Base-by-base conservation (phyloP, 345 rosid species). In the Firmiana major region DNA sequence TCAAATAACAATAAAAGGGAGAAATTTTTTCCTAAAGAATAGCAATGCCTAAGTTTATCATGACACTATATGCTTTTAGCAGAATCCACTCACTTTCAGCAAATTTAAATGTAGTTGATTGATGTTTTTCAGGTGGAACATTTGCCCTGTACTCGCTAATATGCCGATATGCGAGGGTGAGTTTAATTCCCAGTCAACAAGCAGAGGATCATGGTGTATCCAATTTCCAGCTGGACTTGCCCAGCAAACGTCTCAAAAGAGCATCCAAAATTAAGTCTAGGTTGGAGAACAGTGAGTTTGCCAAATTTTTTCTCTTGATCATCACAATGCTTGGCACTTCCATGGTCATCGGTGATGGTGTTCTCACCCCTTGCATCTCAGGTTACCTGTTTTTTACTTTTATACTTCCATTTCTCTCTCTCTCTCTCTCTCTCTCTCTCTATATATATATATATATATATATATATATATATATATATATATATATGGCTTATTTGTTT, bases 281-380 rank as follows among this genome's bases (percentile, higher is more conserved):
- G 79, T 78, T 88, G 0, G 86, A 88, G 78, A 77, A 70, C 7
- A 86, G 87, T 73, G 31, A 4, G 5, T 75, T 76, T 0, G 82
- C 84, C 38, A 89, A 87, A 69, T 55, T 71, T 45, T 79, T 85
- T 42, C 65, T 89, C 9, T 74, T 88, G 59, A 40, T 89, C 9
- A 80, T 79, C 69, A 85, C 89, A 67, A 80, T 89, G 89, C 83
- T 85, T 9, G 89, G 87, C 6, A 86, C 89, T 28, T 86, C 91
- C 79, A 88, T 89, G 91, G 87, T 89, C 83, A 76, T 89, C 22
- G 93, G 91, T 4, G 93, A 89, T 22, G 93, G 93, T 5, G 75
- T 89, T 78, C 91, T 89, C 58, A 86, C 90, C 9, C 90, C 93
- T 4, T 84, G 87, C 81, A 87, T 89, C 21, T 89, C 90, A 46